These are phyloP conservation scores for Trichoderma harzianum DNA, from an alignment of 2,329 filamentous ascomycete genomes.

Conservation along the genomic window DNA sequence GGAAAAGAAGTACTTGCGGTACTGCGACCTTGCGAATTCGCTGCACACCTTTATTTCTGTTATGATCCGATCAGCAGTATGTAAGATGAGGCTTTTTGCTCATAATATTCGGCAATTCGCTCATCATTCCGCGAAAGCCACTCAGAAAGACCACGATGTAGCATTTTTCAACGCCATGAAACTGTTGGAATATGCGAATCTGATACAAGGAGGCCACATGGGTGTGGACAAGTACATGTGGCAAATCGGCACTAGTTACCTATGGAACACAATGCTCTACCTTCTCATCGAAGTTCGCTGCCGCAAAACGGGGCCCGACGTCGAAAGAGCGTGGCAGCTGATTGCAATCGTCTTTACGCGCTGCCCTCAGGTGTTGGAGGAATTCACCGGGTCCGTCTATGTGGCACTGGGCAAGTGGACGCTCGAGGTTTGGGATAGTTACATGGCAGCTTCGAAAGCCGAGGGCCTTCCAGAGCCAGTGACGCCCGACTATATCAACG, in stretches of 20 bases:
- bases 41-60: not conserved
- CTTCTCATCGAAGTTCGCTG: not conserved
- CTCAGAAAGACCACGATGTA: not conserved
- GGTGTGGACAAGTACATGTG: conserved; percentile 9
- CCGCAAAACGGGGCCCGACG: not conserved
- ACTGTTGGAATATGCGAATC: not conserved
- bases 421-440: not conserved
- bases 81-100: conserved; percentile 9
- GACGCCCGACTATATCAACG: not conserved
- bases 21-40: not conserved
- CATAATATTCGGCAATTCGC: conserved; percentile 5
- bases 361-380: not conserved
- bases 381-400: not conserved
- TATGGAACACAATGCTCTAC: conserved; percentile 10
- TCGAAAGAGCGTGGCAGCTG: not conserved
- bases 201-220: not conserved
- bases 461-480: not conserved
- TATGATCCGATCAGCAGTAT: not conserved
- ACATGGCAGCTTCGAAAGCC: not conserved
- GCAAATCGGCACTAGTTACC: conserved; percentile 11
- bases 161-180: conserved; percentile 3
- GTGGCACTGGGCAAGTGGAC: conserved; percentile 4
- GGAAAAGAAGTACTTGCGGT: conserved; percentile 2
- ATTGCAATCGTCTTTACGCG: not conserved
- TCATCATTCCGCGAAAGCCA: not conserved